Base-by-base conservation (phyloP, 495 filamentous ascomycete genomes). In the Aspergillus leporis region DNA sequence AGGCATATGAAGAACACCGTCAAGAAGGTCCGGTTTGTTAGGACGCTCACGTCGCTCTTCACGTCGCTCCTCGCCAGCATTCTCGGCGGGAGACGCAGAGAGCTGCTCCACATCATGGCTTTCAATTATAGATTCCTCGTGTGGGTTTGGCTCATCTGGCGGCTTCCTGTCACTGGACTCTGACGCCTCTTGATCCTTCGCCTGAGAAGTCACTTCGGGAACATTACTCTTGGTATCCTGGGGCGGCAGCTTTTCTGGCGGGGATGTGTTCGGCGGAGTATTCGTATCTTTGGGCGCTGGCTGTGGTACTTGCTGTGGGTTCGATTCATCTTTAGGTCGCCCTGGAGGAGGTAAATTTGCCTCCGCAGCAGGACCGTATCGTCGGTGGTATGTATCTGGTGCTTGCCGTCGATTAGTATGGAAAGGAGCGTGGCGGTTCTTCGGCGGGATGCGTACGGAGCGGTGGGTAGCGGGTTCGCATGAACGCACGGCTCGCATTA, bases 1-100 rank as follows among this genome's bases (percentile, higher is more conserved):
- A 4, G 80, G 77, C 75, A 82, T 85, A 50, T 87, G 82, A 0
- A 90, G 78, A 14, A 91, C 83, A 14, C 83, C 84, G 38, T 90
- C 86, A 55, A 90, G 79, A 0, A 87, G 84, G 21, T 28, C 36
- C 61, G 45, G 7, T n/a, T 3, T 41, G 49, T 66, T 58, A 23
- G 51, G 63, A 36, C 53, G 60, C 60, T 61, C 46, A 46, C 70
- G 14, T 13, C 21, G 22, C 1, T 56, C 43, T 30, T 25, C 38
- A 16, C 21, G 55, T 56, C 38, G 65, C 61, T 78, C 76, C 61
- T 78, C 68, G 0, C 62, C 54, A 1, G 58, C 56, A 41, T 47
- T 60, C 55, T 69, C 69, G 45, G 70, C 61, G 31, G 58, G 54
- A 4, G 67, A 58, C 7, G 67, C 31, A 10, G 62, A 57, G 16